A percentile compares a stretch with the other conserved stretches of the same genome.
Conservation (phyloP, 345 rosid genomes). For the Eucalyptus decipiens region DNA sequence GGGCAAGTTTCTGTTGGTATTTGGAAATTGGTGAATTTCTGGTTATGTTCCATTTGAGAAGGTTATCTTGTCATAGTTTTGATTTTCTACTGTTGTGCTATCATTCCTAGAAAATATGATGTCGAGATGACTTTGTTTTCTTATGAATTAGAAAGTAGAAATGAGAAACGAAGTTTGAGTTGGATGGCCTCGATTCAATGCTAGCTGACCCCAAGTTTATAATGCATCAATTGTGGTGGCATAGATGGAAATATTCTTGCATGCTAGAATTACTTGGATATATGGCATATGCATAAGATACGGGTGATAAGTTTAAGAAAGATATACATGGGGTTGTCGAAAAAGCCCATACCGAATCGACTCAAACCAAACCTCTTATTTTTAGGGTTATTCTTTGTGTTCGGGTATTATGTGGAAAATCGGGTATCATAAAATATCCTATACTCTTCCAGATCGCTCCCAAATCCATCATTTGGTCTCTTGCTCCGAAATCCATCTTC, state of each 20-base stretch:
- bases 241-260: neutral
- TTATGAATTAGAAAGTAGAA: neutral
- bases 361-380: rapidly evolving
- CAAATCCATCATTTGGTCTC: neutral
- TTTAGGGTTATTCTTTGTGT: neutral
- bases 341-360: rapidly evolving
- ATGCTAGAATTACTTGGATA: neutral
- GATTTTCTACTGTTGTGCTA: too few relatives aligned
- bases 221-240: neutral
- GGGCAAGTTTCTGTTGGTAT: too few relatives aligned
- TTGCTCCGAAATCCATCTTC: neutral
- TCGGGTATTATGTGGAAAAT: too few relatives aligned
- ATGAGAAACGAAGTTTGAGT: neutral
- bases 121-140: too few relatives aligned
- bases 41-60: too few relatives aligned
- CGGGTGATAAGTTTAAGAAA: too few relatives aligned
- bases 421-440: too few relatives aligned
- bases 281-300: too few relatives aligned
- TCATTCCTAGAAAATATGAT: too few relatives aligned
- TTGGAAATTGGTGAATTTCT: too few relatives aligned
- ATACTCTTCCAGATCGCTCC: rapidly evolving
- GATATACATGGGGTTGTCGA: too few relatives aligned
- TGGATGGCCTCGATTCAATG: neutral
- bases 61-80: too few relatives aligned
- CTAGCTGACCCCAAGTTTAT: neutral